Percentiles rank a stretch among this genome's conserved stretches.
Evolutionary conservation across 768 basidiomycete genomes (phyloP).

Genomic region (Pleurotus cornucopiae): DNA sequence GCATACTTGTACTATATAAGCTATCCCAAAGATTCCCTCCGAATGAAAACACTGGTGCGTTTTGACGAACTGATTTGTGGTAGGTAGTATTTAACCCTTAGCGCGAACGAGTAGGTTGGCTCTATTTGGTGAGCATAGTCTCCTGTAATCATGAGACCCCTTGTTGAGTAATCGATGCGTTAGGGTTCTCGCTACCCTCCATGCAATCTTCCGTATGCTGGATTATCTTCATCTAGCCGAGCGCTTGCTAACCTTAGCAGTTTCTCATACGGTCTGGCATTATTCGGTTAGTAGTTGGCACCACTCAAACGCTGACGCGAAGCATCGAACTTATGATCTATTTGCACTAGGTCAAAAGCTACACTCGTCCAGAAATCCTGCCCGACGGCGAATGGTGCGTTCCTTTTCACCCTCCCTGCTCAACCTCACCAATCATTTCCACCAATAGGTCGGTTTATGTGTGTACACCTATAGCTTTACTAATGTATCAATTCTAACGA

Average conservation of each 20-base stretch:
- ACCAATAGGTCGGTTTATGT: background rate
- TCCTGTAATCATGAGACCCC: too few relatives aligned
- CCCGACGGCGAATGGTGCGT: constrained; percentile 1
- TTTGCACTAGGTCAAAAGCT: background rate
- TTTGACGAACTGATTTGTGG: too few relatives aligned
- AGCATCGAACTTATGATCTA: background rate
- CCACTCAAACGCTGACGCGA: too few relatives aligned
- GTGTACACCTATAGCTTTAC: background rate
- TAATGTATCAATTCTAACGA: too few relatives aligned
- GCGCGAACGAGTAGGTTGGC: background rate
- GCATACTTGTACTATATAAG: background rate
- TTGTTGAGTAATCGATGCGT: background rate
- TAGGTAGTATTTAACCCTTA: too few relatives aligned
- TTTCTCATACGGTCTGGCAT: background rate
- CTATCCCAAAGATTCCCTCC: background rate
- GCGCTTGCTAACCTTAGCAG: background rate
- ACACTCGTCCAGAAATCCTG: background rate
- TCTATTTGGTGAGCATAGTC: background rate
- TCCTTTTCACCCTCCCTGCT: background rate
- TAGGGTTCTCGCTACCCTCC: background rate
- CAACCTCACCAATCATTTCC: background rate
- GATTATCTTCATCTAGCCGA: too few relatives aligned
- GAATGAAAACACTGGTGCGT: constrained; percentile 2
- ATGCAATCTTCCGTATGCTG: background rate
- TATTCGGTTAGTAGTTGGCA: background rate